A percentile compares a stretch with the other conserved stretches of the same genome.
Conservation (phyloP, 208 protist genomes). For the Leishmania guyanensis region DNA sequence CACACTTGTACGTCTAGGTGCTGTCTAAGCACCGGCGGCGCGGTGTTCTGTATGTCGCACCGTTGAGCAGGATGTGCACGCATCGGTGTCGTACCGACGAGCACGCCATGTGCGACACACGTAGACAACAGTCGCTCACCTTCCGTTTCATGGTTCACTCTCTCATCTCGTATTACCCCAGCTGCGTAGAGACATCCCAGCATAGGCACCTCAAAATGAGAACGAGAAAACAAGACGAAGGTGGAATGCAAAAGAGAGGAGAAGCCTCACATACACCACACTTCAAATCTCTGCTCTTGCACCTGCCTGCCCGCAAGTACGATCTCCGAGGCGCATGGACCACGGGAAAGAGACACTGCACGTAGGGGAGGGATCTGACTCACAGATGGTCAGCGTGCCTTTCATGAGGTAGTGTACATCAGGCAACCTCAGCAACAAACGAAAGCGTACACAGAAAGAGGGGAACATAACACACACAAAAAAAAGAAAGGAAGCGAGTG, state of each 20-base stretch:
- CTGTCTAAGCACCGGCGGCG: neutral
- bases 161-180: neutral
- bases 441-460: neutral
- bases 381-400: too few relatives aligned
- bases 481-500: neutral
- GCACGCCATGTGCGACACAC: neutral
- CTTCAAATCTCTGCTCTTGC: neutral
- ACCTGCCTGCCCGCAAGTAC: too few relatives aligned
- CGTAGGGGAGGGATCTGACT: neutral
- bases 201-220: neutral
- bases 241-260: neutral
- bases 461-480: neutral
- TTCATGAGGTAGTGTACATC: constrained; percentile 6
- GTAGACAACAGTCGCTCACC: neutral
- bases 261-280: neutral
- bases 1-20: neutral
- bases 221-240: neutral
- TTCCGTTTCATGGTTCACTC: neutral
- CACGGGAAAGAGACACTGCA: neutral
- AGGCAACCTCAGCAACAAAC: neutral
- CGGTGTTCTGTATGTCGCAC: neutral
- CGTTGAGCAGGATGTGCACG: neutral
- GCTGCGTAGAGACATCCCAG: neutral
- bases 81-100: neutral
- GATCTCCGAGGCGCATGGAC: neutral